Base-by-base conservation (phyloP, 805 yeast species). In the Naumovozyma dairenensis region DNA sequence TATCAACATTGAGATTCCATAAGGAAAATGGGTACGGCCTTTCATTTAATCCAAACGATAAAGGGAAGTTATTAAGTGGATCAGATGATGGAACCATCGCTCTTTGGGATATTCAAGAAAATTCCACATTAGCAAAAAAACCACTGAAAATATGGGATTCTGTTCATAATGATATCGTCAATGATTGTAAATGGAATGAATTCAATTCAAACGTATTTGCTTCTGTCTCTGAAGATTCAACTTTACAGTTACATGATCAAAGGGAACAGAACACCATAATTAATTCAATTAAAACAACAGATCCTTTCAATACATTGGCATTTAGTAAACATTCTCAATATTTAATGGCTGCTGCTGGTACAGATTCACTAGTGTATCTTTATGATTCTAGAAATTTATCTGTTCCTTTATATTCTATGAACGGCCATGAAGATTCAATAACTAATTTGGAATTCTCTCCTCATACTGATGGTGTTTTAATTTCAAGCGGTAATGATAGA, bases 381-480 rank as follows among this genome's bases (percentile, higher is more conserved):
- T 69, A 77, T 39, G 92, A 82, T 49, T 46, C 72, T 22, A 66
- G 92, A 48, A 63, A 64, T 28, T 46, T 72, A 1, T 59, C 62
- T 4, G 60, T 67, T 16, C 46, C 56, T 5, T 62, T 82, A 8
- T 92, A 82, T 52, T 67, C 79, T 3, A 78, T 82, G 76, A 67
- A 77, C 72, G 92, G 92, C 1, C 96, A 85, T 47, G 74, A 79
- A 3, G 83, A 72, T 21, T 59, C 80, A 1, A 73, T 85, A 24
- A 80, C 87, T 1, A 62, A 74, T 28, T 53, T 85, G 36, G 86
- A 82, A 48, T 85, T 87, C 69, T 78, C 81, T 30, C 86, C 87
- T 1, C 76, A 71, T 44, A 63, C 67, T 33, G 94, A 84, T 46
- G 89, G 89, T 12, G 67, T 85, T 4, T 51, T 85, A 6, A 85